Conservation (phyloP, 345 rosid species). For the Eucalyptus paniculata region DNA sequence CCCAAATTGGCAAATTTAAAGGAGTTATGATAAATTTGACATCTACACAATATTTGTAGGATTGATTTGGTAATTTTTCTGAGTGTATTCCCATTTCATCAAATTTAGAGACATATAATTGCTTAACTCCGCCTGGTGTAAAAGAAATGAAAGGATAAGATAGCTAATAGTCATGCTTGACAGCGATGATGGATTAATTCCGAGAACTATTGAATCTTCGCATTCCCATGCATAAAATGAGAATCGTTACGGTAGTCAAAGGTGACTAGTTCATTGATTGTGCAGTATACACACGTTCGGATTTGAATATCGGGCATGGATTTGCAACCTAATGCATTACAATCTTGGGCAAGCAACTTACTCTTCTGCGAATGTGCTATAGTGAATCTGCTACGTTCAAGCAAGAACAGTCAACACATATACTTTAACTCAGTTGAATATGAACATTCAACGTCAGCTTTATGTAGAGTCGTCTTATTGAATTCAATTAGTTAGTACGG, state of each 20-base stretch:
- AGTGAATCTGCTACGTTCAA: background rate
- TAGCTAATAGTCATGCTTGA: background rate
- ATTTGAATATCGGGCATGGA: background rate
- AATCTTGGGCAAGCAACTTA: background rate
- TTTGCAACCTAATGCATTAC: background rate
- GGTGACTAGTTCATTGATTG: background rate
- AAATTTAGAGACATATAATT: background rate
- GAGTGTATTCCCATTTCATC: background rate
- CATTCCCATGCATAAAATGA: background rate
- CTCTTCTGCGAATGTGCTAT: background rate
- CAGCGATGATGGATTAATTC: background rate
- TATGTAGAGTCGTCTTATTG: background rate
- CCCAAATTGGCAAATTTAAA: background rate
- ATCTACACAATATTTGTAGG: no score
- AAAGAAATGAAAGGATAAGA: background rate
- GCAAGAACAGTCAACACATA: background rate
- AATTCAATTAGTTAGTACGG: background rate
- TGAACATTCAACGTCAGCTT: background rate
- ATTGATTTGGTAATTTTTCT: background rate
- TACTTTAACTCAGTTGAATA: background rate
- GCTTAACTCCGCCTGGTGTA: background rate
- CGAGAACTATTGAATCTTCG: background rate
- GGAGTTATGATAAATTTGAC: background rate
- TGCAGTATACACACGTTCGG: background rate
- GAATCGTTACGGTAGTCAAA: background rate